Base-by-base conservation (phyloP, 139 green algal species). In the Trebouxia sp. region DNA sequence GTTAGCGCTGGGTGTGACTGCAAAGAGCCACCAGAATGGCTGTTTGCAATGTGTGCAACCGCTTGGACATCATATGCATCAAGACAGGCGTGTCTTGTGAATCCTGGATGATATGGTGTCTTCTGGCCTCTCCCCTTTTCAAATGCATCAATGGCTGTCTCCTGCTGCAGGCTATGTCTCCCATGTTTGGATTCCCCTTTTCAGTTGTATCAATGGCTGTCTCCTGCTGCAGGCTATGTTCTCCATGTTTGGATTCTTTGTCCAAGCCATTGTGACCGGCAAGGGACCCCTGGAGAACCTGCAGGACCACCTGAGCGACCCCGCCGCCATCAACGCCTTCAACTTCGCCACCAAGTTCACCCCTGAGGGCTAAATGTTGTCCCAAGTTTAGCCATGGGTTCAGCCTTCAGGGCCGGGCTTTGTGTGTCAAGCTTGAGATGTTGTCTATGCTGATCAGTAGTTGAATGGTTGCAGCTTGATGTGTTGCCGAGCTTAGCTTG, bases 211-310 rank as follows among this genome's bases (percentile, higher is more conserved):
- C 14, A 53, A 53, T 4, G 47, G 3, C 47, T 14, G 47, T 3
- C 4, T 45, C 5, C 14, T 14, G 15, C 12, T 45, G 32, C 32
- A 72, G 62, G 94, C 94, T 76, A 96, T 96, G 93, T 89, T 97
- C 76, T 93, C 93, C 78, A 92, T 94, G 88, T 87, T 94, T 38
- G 92, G 92, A 76, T 93, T 92, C 84, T 93, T 92, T 86, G 82
- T 96, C 38, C 89, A 94, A 87, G 89, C 88, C 42, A 92, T 94
- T 69, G 88, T 94, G 30, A 92, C 88, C 42, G 89, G 88, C 85
- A 91, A 95, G 90, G 90, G 86, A 84, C 79, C 80, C 48, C 80
- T 87, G 35, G 89, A 96, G 78, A 83, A 83, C 78, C 65, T 83
- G 17, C 41, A 75, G 30, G 77, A 82, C 77, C 62, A 77, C 83